These are phyloP conservation scores for Boletus speciosus DNA, from an alignment of 768 basidiomycete species.

Conservation along the genomic window DNA sequence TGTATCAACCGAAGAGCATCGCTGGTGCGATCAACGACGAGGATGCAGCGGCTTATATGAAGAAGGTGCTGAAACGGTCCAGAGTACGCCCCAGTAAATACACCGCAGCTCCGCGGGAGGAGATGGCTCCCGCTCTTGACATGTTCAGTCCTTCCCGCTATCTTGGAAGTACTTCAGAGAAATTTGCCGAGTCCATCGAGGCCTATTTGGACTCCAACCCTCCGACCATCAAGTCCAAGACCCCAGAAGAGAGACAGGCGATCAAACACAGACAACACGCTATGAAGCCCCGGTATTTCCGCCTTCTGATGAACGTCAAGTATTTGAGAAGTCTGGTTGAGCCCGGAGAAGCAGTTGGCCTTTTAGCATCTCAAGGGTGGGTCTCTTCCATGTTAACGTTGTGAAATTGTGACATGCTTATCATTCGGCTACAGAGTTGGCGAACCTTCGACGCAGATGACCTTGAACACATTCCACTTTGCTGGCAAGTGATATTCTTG, in stretches of 20 bases:
- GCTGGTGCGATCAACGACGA: constrained; percentile 58
- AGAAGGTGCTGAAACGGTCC: constrained; percentile 80
- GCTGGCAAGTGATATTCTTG: constrained; percentile 57
- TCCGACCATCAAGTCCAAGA: constrained; percentile 42
- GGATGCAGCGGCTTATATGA: constrained; percentile 77
- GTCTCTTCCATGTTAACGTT: constrained; percentile 19
- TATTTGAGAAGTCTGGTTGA: constrained; percentile 93
- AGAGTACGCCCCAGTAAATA: constrained; percentile 40
- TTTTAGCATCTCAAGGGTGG: constrained; percentile 95
- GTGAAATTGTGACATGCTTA: neutral
- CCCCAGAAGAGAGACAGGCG: constrained; percentile 35
- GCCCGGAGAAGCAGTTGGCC: constrained; percentile 97
- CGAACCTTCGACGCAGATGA: constrained; percentile 99
- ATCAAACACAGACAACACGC: constrained; percentile 46
- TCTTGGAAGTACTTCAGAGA: constrained; percentile 90
- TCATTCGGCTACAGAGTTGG: constrained; percentile 62
- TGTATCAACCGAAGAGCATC: constrained; percentile 60
- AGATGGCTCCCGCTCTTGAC: constrained; percentile 70
- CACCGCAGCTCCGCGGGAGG: constrained; percentile 49
- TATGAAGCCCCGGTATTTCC: constrained; percentile 60
- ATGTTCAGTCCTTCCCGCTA: constrained; percentile 73
- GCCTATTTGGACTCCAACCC: constrained; percentile 79
- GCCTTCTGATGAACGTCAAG: constrained; percentile 81
- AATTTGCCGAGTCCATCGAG: constrained; percentile 77
- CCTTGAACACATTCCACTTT: constrained; percentile 98